Conservation (phyloP, 2,329 filamentous ascomycete species). For the Penicillium frequentans region DNA sequence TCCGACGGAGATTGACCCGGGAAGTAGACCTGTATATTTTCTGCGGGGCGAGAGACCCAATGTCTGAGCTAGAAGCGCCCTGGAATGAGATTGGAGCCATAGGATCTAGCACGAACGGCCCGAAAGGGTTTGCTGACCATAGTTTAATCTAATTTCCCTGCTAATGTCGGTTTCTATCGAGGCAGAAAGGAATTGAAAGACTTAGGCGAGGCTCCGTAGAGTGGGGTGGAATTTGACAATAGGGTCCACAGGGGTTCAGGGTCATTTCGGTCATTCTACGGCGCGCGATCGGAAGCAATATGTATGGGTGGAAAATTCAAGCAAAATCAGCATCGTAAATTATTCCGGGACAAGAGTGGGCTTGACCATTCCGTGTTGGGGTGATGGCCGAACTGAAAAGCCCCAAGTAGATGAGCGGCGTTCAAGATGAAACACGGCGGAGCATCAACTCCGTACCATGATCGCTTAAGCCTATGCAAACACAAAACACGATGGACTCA, state of each 20-base stretch:
- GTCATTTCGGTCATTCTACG: slow-evolving; percentile 4
- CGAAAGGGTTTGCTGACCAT: slow-evolving; percentile 1
- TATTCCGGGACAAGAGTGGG: slow-evolving; percentile 13
- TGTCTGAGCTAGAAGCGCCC: slow-evolving; percentile 2
- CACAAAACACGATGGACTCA: background rate
- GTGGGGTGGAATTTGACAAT: slow-evolving; percentile 8
- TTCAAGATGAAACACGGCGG: slow-evolving; percentile 24
- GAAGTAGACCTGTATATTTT: background rate
- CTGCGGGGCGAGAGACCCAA: slow-evolving; percentile 5
- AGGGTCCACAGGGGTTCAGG: slow-evolving; percentile 6
- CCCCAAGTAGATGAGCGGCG: slow-evolving; percentile 15
- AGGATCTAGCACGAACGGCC: slow-evolving; percentile 5
- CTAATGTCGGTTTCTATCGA: background rate
- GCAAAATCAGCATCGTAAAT: slow-evolving; percentile 6
- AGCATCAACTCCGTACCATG: slow-evolving; percentile 7
- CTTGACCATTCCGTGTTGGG: slow-evolving; percentile 14
- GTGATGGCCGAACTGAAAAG: slow-evolving; percentile 10
- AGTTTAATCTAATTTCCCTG: slow-evolving; percentile 8
- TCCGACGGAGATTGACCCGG: slow-evolving; percentile 5
- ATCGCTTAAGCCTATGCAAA: background rate
- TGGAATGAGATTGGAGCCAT: slow-evolving; percentile 3
- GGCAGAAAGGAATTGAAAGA: background rate
- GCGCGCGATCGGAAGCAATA: background rate
- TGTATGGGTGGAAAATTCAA: slow-evolving; percentile 13
- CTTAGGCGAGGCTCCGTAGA: background rate